These are phyloP conservation scores for Euptelea pleiosperma DNA, from an alignment of 164 flowering plant genomes.

Conservation along the genomic window DNA sequence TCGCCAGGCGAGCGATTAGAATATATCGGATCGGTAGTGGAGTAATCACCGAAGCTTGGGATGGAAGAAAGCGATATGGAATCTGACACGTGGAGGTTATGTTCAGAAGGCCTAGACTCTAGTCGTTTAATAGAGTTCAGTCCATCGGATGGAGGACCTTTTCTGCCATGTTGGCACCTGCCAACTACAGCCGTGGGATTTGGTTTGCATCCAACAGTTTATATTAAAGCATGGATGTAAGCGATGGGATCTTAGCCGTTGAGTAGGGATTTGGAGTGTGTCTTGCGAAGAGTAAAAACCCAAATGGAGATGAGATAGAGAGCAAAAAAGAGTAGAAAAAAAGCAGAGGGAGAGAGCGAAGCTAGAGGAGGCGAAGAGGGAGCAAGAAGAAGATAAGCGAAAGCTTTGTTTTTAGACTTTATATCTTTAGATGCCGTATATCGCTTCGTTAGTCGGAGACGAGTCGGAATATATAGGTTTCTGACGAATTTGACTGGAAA, in stretches of 20 bases:
- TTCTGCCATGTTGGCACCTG: conserved; percentile 51
- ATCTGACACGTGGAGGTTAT: conserved; percentile 47
- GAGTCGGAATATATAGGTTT: conserved; percentile 1
- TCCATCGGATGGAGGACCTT: conserved; percentile 22
- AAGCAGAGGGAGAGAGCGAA: conserved; percentile 21
- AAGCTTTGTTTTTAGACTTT: conserved; percentile 6
- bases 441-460: background rate
- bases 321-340: background rate
- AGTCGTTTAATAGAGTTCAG: background rate
- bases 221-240: conserved; percentile 10
- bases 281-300: conserved; percentile 35
- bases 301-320: conserved; percentile 22
- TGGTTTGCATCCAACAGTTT: conserved; percentile 16
- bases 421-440: background rate
- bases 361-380: conserved; percentile 9
- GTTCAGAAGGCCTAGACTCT: background rate
- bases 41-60: conserved; percentile 25
- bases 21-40: too few species aligned
- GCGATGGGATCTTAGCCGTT: conserved; percentile 37
- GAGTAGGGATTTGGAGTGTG: conserved; percentile 37
- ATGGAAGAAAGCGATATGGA: conserved; percentile 16
- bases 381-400: too few species aligned
- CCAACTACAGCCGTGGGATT: conserved; percentile 29
- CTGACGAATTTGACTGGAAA: background rate
- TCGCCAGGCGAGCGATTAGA: too few species aligned